Percentiles rank a stretch among this genome's conserved stretches.
Conservation (phyloP, 1,284 basidiomycete species). For the Malassezia sp. region DNA sequence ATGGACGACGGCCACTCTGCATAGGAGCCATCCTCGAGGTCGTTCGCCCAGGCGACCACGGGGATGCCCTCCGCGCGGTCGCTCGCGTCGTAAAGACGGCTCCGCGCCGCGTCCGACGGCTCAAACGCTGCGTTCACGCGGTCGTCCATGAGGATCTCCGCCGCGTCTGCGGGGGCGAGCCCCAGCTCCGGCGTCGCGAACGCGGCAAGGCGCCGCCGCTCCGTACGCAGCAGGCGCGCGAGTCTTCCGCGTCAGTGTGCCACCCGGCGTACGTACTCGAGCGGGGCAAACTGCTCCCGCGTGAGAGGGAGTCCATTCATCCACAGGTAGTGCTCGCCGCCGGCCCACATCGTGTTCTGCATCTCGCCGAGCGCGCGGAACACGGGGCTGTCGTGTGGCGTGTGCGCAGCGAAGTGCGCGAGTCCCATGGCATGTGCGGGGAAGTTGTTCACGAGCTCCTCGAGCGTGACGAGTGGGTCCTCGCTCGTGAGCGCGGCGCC, state of each 20-base stretch:
- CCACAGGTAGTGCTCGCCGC: constrained; percentile 32
- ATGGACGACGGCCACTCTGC: too few species aligned
- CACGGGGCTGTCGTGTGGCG: constrained; percentile 16
- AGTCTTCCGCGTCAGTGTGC: too few species aligned
- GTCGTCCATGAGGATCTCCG: constrained; percentile 54
- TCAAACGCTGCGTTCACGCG: constrained; percentile 19
- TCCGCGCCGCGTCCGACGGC: constrained; percentile 49
- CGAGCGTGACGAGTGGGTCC: constrained; percentile 34
- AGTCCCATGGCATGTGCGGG: constrained; percentile 27
- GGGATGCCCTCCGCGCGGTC: constrained; percentile 28
- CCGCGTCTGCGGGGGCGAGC: constrained; percentile 56
- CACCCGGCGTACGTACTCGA: too few species aligned
- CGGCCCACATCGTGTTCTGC: neutral
- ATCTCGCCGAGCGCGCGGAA: constrained; percentile 18
- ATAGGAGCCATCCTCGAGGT: constrained; percentile 76
- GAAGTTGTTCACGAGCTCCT: constrained; percentile 37
- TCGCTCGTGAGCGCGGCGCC: constrained; percentile 23
- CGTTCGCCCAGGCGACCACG: constrained; percentile 70
- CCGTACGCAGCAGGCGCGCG: constrained; percentile 54
- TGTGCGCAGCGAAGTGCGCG: constrained; percentile 18
- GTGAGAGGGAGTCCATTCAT: constrained; percentile 29
- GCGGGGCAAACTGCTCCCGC: constrained; percentile 21
- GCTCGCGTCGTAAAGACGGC: constrained; percentile 36
- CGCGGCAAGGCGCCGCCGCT: constrained; percentile 58
- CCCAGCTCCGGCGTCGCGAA: constrained; percentile 54